phyloP scores from a whole-genome alignment of 495 filamentous ascomycete genomes.

The Cenococcum geophilum region DNA sequence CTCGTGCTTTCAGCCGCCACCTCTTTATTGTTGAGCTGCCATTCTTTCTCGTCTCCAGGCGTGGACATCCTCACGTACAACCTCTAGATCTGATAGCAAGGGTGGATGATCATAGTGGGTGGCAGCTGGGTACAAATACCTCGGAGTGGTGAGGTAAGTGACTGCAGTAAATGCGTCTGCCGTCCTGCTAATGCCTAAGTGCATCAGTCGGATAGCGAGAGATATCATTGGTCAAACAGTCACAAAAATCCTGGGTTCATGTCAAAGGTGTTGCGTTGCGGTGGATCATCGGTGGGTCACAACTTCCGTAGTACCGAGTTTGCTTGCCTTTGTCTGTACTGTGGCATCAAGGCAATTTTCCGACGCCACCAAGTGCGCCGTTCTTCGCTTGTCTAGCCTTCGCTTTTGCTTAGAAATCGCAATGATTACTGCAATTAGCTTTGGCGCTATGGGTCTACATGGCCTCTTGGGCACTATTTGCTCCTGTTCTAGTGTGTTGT shows the following conservation, averaged over 20 bases:
- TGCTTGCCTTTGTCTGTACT: neutral
- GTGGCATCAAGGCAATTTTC: too few species aligned
- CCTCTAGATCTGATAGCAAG: neutral
- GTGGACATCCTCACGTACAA: conserved; percentile 4
- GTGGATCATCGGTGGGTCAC: neutral
- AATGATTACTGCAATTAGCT: too few species aligned
- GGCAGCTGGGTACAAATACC: neutral
- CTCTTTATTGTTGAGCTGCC: conserved; percentile 18
- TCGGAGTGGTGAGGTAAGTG: conserved; percentile 9
- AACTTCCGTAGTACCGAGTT: neutral
- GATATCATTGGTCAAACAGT: neutral
- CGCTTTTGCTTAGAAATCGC: too few species aligned
- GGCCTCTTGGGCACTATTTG: too few species aligned
- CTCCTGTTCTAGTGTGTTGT: too few species aligned
- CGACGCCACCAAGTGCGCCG: too few species aligned
- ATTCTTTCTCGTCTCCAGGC: conserved; percentile 23
- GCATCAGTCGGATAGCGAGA: neutral
- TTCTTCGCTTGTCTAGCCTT: too few species aligned
- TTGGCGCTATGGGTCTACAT: too few species aligned
- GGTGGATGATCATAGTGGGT: neutral
- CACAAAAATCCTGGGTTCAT: neutral
- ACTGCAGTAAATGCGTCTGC: conserved; percentile 1
- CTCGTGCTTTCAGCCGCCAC: conserved; percentile 13
- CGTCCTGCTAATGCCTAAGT: neutral
- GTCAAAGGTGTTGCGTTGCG: neutral